Conservation (phyloP, 345 rosid species). For the Eucalyptus globulus region DNA sequence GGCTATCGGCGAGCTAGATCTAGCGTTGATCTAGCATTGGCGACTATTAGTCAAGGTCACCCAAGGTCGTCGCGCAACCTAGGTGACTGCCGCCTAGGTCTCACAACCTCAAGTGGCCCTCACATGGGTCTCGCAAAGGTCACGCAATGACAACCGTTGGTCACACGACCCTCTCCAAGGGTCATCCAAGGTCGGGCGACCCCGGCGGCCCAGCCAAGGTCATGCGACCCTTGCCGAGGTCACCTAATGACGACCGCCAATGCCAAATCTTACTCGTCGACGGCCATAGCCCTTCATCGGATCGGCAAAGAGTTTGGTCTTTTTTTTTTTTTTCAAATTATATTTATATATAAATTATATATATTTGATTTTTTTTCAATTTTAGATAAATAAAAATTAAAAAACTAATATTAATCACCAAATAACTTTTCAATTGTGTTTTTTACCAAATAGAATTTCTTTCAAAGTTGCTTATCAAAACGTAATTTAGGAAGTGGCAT, state of each 20-base stretch:
- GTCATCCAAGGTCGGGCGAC: too few relatives aligned
- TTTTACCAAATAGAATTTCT: too few relatives aligned
- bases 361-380: too few relatives aligned
- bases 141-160: fast-evolving
- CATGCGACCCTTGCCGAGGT: fast-evolving
- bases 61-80: fast-evolving
- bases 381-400: too few relatives aligned
- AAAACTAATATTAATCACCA: too few relatives aligned
- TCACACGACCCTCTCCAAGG: too few relatives aligned
- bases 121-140: too few relatives aligned
- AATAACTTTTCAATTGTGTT: too few relatives aligned
- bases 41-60: fast-evolving
- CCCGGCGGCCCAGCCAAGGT: too few relatives aligned
- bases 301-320: fast-evolving
- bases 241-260: fast-evolving
- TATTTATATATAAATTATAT: too few relatives aligned
- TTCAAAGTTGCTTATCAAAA: too few relatives aligned
- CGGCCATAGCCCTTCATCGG: fast-evolving
- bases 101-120: fast-evolving
- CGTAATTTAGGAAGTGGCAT: fast-evolving
- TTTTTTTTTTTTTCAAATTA: too few relatives aligned
- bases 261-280: fast-evolving
- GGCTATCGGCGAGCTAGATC: fast-evolving
- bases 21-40: fast-evolving
- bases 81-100: fast-evolving